Conservation (phyloP, 495 filamentous ascomycete species). For the Daldinia caldariorum region DNA sequence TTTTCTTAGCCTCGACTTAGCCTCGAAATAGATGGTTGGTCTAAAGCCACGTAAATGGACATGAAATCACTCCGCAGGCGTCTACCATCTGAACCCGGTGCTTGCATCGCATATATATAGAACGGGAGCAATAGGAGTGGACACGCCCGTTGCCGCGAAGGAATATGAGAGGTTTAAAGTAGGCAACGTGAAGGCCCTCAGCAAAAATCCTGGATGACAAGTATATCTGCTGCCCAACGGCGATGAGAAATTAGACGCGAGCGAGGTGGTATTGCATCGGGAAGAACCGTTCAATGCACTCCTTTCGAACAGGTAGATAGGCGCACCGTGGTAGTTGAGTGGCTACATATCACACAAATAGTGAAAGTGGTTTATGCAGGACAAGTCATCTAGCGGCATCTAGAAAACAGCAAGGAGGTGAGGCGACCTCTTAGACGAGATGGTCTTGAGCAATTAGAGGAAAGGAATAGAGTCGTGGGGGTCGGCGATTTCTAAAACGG, state of each 20-base stretch:
- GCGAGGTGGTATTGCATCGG: conserved; percentile 44
- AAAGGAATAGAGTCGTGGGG: conserved; percentile 25
- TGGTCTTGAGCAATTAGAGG: conserved; percentile 20
- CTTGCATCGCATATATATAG: conserved; percentile 33
- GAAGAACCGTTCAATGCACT: conserved; percentile 37
- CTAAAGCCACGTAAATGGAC: conserved; percentile 9
- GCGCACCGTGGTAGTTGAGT: conserved; percentile 36
- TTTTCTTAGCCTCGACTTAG: conserved; percentile 32
- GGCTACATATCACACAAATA: conserved; percentile 19
- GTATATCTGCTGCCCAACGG: conserved; percentile 42
- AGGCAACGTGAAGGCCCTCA: conserved; percentile 19
- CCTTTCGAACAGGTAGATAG: conserved; percentile 37
- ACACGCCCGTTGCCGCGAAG: conserved; percentile 20
- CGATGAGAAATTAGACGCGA: conserved; percentile 40
- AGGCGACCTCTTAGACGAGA: conserved; percentile 42
- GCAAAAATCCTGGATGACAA: conserved; percentile 18
- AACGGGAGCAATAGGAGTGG: conserved; percentile 36
- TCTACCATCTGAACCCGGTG: conserved; percentile 26
- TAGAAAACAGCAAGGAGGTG: conserved; percentile 37
- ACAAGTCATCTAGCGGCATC: conserved; percentile 48
- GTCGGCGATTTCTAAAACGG: conserved; percentile 14
- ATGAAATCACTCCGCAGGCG: conserved; percentile 27
- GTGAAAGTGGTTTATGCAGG: conserved; percentile 42
- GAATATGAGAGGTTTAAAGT: conserved; percentile 25
- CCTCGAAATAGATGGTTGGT: conserved; percentile 41